phyloP scores from a whole-genome alignment of 768 basidiomycete genomes.

The Cubamyces sp. region DNA sequence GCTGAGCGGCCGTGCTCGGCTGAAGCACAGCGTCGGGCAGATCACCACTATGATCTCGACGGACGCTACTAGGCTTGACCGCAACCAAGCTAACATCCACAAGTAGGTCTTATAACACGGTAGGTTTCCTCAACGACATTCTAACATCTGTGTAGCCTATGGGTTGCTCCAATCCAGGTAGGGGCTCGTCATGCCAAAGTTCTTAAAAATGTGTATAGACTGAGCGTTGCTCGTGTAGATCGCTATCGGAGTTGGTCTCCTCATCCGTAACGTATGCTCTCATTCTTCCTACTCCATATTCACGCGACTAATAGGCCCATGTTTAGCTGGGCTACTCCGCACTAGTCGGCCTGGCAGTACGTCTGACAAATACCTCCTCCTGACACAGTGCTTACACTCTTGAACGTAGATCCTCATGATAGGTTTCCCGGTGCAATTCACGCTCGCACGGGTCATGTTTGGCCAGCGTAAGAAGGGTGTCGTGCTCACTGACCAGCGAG shows the following conservation, averaged over 20 bases:
- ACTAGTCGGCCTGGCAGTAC: conserved; percentile 19
- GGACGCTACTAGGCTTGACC: conserved; percentile 61
- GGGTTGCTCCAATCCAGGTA: conserved; percentile 66
- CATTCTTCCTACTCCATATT: neutral
- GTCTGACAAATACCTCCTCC: neutral
- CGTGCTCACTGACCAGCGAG: conserved; percentile 67
- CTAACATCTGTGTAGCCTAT: conserved; percentile 42
- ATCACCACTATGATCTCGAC: conserved; percentile 73
- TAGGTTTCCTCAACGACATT: neutral
- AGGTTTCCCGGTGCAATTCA: conserved; percentile 60
- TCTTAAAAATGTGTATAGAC: neutral
- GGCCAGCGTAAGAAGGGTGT: conserved; percentile 57
- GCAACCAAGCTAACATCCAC: conserved; percentile 44
- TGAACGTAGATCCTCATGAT: conserved; percentile 49
- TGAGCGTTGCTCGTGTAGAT: conserved; percentile 40
- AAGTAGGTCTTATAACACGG: conserved; percentile 28
- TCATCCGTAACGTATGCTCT: conserved; percentile 56
- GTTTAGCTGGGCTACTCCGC: conserved; percentile 15
- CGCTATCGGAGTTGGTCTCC: conserved; percentile 60
- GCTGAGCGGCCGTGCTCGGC: conserved; percentile 60
- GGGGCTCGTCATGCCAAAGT: neutral
- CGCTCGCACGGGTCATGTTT: conserved; percentile 57
- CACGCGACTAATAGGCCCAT: neutral
- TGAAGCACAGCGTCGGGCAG: conserved; percentile 64
- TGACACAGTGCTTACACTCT: neutral